Evolutionary conservation across 1,284 basidiomycete genomes (phyloP).

Genomic region (Austroboletus novae-zelandiae): DNA sequence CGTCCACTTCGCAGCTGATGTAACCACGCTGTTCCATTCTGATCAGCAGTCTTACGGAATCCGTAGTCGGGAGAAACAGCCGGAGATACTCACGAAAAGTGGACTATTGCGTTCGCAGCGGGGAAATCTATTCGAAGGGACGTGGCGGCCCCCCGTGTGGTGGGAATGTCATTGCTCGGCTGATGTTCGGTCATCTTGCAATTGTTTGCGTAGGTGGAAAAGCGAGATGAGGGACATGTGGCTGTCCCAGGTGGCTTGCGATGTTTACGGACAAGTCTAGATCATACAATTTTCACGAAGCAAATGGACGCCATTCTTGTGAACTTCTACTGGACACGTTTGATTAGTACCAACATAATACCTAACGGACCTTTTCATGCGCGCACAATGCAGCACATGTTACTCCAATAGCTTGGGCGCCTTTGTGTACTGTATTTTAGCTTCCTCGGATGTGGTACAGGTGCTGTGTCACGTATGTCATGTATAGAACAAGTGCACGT

Average conservation of each 20-base stretch:
- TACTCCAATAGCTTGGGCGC: no score
- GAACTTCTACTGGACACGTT: no score
- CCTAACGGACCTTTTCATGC: no score
- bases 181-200: slow-evolving; percentile 13
- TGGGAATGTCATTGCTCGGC: slow-evolving; percentile 29
- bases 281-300: neutral
- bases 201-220: slow-evolving; percentile 27
- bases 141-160: slow-evolving; percentile 32
- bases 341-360: no score
- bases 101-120: slow-evolving; percentile 8
- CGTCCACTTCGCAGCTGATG: slow-evolving; percentile 50
- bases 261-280: slow-evolving; percentile 17
- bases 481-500: no score
- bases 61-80: slow-evolving; percentile 1
- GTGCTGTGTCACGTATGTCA: no score
- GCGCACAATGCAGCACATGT: no score
- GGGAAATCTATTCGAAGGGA: slow-evolving; percentile 20
- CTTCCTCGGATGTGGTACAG: no score
- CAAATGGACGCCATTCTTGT: slow-evolving; percentile 1
- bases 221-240: slow-evolving; percentile 32
- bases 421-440: no score
- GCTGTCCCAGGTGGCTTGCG: slow-evolving; percentile 29
- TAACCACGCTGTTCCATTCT: slow-evolving; percentile 48
- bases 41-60: slow-evolving; percentile 1
- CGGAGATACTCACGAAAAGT: slow-evolving; percentile 4